phyloP scores from a whole-genome alignment of 352 stramenopile genomes.

The Pythium oligandrum region DNA sequence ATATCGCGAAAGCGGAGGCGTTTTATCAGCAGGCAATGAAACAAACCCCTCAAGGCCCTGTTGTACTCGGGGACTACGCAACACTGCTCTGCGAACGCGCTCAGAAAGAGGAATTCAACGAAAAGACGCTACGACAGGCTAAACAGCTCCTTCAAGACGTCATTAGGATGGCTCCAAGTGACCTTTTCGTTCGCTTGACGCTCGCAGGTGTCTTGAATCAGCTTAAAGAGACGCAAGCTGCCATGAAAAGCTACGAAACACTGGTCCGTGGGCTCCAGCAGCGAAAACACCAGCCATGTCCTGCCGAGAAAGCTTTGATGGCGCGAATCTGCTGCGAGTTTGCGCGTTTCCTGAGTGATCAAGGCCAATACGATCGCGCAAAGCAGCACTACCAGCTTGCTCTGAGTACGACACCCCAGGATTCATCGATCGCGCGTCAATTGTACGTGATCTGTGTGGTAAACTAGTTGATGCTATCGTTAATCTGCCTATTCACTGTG shows the following conservation, averaged over 20 bases:
- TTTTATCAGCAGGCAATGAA: conserved; percentile 24
- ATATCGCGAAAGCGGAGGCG: conserved; percentile 23
- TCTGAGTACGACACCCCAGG: too few species aligned
- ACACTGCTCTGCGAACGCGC: conserved; percentile 20
- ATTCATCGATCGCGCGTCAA: too few species aligned
- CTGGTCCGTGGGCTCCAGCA: conserved; percentile 6
- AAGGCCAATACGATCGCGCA: conserved; percentile 2
- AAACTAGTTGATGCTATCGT: too few species aligned
- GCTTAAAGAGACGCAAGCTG: neutral
- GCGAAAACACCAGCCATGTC: neutral
- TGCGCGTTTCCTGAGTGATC: conserved; percentile 13
- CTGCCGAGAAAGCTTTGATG: neutral
- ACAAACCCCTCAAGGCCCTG: conserved; percentile 17
- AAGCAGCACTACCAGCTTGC: conserved; percentile 13
- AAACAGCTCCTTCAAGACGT: conserved; percentile 22
- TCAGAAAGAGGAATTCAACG: neutral
- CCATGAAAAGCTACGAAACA: conserved; percentile 9
- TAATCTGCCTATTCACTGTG: too few species aligned
- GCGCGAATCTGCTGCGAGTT: conserved; percentile 21
- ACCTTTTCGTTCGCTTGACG: conserved; percentile 18
- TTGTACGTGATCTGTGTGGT: too few species aligned
- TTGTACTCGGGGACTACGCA: conserved; percentile 25
- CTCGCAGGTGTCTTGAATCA: conserved; percentile 14
- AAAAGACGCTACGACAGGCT: neutral
- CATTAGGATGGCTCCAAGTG: conserved; percentile 10